A percentile compares a stretch with the other conserved stretches of the same genome.
Conservation (phyloP, 2,329 filamentous ascomycete genomes). For the Gnomoniopsis smithogilvyi region DNA sequence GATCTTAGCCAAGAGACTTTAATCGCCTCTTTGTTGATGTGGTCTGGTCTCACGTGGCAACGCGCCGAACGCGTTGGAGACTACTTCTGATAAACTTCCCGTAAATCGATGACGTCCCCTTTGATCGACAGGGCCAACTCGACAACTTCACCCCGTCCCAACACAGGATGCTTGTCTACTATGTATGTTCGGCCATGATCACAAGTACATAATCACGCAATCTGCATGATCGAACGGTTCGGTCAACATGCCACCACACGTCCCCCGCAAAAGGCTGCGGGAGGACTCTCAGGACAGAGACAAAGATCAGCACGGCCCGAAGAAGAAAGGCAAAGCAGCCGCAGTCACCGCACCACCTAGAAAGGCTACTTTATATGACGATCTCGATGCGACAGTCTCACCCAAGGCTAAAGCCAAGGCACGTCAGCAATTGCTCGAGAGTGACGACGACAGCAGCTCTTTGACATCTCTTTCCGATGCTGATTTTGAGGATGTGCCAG, state of each 20-base stretch:
- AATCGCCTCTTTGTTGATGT: too few species aligned
- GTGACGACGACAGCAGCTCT: conserved; percentile 44
- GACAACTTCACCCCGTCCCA: background rate
- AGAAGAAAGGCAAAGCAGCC: conserved; percentile 25
- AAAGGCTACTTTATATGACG: conserved; percentile 59
- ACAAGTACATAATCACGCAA: too few species aligned
- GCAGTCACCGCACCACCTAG: conserved; percentile 33
- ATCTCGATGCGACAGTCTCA: conserved; percentile 50
- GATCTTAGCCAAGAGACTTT: too few species aligned
- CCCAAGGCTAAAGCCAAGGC: conserved; percentile 22
- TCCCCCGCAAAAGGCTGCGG: conserved; percentile 64
- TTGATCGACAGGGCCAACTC: conserved; percentile 1
- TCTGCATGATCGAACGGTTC: background rate
- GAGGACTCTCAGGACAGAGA: conserved; percentile 36
- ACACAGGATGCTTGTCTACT: too few species aligned
- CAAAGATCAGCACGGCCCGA: conserved; percentile 27
- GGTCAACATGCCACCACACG: conserved; percentile 61
- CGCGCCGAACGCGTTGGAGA: background rate
- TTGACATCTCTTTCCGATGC: conserved; percentile 54
- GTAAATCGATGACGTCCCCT: conserved; percentile 8
- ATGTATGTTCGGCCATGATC: background rate
- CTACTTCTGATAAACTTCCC: background rate
- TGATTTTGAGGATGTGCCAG: conserved; percentile 52
- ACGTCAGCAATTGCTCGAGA: conserved; percentile 29
- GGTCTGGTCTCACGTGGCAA: background rate